Evolutionary conservation across 2,329 filamentous ascomycete genomes (phyloP), one percentile per base, ranked within the genome.

Genomic region (Cercospora berteroae): DNA sequence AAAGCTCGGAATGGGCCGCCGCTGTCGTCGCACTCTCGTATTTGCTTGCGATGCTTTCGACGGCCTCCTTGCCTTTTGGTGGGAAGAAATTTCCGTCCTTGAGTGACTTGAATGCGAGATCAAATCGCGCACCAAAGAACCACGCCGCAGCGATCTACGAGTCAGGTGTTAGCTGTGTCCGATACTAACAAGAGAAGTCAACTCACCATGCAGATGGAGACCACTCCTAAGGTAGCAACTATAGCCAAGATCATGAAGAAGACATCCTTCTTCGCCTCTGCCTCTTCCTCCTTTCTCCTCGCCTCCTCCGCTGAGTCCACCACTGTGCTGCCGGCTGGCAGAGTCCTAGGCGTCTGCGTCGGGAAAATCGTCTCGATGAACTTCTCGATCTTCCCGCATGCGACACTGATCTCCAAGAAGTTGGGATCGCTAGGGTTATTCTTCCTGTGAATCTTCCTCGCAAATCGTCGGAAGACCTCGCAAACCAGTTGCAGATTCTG

Each of bases 291-390:
- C 73, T 84, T 81, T 68, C 83, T 81, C 75, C 83, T 84, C 64
- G 81, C 83, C 8, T 84, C 85, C 75, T 92, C 88, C 69, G 87
- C 83, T 8, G 86, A 76, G 29, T 70, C 66, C 74, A 82, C 48
- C 76, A 73, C 55, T 74, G 74, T 58, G 12, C 52, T 60, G 39
- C 66, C 74, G 16, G 69, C 61, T 13, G 68, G 66, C 48, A 79
- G 66, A 12, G 82, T 80, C 75, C 90, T 89, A 55, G 91, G 86
- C 70, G 91, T 88, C 80, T 97, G 93, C 8, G 88, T 86, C 3
- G 95, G 95, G 87, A 94, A 98, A 73, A 98, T 88, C 5, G 89
- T 89, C 80, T 98, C 94, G 78, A 98, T 96, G 78, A 96, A 97
- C 83, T 95, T 91, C 79, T 98, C 94, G 71, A 97, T 92, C 91